These are phyloP conservation scores for Hapsidospora chrysogenum DNA, from an alignment of 495 filamentous ascomycete genomes.

Conservation along the genomic window DNA sequence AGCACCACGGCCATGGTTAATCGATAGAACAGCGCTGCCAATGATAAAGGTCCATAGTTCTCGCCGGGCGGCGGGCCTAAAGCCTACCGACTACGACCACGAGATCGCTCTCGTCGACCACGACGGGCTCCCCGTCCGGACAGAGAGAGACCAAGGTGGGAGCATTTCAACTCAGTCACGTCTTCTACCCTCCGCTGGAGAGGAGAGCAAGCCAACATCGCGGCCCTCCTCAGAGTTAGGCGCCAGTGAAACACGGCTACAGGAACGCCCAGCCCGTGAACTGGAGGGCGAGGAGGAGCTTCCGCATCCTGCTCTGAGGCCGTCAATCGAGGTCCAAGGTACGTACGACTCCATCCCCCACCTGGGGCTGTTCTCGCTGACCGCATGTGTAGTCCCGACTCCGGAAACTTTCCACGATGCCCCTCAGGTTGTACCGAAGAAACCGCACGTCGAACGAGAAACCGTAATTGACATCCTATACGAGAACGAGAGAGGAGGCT, in stretches of 20 bases:
- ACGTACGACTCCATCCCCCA: too few species aligned
- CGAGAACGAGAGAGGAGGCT: slow-evolving; percentile 77
- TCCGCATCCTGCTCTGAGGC: background rate
- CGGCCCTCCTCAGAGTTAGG: background rate
- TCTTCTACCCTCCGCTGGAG: too few species aligned
- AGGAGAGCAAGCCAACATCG: too few species aligned
- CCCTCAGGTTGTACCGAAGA: background rate
- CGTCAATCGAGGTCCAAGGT: slow-evolving; percentile 3
- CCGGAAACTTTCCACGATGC: background rate
- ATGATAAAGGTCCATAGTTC: slow-evolving; percentile 25
- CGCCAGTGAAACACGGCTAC: background rate
- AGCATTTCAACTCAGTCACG: background rate
- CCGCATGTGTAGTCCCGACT: background rate
- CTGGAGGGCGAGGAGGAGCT: background rate
- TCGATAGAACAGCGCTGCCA: too few species aligned
- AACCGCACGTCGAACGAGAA: slow-evolving; percentile 17
- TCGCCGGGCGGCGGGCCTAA: slow-evolving; percentile 28
- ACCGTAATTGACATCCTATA: slow-evolving; percentile 74
- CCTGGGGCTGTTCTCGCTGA: too few species aligned
- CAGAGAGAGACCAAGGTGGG: background rate
- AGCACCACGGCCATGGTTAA: too few species aligned
- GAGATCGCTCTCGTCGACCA: slow-evolving; percentile 42
- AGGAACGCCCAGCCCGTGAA: background rate
- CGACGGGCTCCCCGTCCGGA: slow-evolving; percentile 2
- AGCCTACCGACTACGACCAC: slow-evolving; percentile 42